These are phyloP conservation scores for Nowakowskiella sp. DNA, from an alignment of 192 early-diverging fungal genomes.

Conservation along the genomic window DNA sequence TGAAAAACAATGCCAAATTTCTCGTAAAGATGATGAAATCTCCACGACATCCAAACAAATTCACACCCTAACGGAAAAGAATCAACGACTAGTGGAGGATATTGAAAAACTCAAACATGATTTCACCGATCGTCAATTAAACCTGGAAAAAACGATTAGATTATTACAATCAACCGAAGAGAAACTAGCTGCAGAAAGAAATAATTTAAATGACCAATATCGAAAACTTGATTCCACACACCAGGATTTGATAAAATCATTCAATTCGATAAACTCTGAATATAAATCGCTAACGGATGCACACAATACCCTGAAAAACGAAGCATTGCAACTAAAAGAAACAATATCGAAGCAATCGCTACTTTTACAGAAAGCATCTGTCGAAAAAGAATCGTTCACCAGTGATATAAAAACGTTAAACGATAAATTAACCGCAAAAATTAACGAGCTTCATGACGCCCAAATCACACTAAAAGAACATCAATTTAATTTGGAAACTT, in stretches of 20 bases:
- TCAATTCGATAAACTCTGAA: neutral
- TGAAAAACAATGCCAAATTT: conserved; percentile 26
- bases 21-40: conserved; percentile 26
- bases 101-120: conserved; percentile 5
- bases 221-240: neutral
- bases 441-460: conserved; percentile 13
- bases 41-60: conserved; percentile 17
- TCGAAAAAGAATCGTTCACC: too few relatives aligned
- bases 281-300: conserved; percentile 14
- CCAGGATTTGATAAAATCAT: neutral
- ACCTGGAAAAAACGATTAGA: conserved; percentile 15
- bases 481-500: conserved; percentile 16
- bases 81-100: conserved; percentile 3
- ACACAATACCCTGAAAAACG: conserved; percentile 21
- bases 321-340: neutral
- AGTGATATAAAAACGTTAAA: too few relatives aligned
- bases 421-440: neutral
- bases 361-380: too few relatives aligned
- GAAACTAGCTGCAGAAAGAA: neutral
- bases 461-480: conserved; percentile 8
- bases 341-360: too few relatives aligned
- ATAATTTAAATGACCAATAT: neutral
- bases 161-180: conserved; percentile 2
- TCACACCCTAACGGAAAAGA: conserved; percentile 19
- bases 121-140: conserved; percentile 2